A percentile compares a stretch with the other conserved stretches of the same genome.
Evolutionary conservation across 768 basidiomycete genomes (phyloP).

Genomic region (Leccinum olivaceopallidum): DNA sequence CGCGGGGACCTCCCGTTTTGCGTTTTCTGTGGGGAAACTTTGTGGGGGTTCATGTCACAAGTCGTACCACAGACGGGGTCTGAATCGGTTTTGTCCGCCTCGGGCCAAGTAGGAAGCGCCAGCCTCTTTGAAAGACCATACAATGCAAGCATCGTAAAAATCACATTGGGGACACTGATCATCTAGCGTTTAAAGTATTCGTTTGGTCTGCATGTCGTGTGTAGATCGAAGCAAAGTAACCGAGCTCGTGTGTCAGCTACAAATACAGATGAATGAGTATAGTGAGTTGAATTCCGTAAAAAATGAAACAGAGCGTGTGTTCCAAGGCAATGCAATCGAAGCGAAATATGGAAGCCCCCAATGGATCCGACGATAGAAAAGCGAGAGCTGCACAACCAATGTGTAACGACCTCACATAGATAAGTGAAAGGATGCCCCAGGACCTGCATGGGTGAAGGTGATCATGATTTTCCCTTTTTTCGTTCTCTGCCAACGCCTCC

Average conservation of each 20-base stretch:
- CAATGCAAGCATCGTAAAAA: background rate
- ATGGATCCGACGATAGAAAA: constrained; percentile 18
- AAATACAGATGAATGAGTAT: constrained; percentile 25
- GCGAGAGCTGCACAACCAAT: constrained; percentile 7
- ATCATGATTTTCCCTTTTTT: constrained; percentile 71
- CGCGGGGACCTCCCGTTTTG: background rate
- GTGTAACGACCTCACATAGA: constrained; percentile 15
- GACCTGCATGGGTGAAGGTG: background rate
- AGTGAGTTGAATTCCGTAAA: constrained; percentile 12
- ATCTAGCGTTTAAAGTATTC: constrained; percentile 7
- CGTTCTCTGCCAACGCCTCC: constrained; percentile 82
- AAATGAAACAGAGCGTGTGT: background rate
- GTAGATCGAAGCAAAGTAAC: constrained; percentile 26
- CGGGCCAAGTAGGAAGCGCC: background rate
- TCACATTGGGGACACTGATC: constrained; percentile 3
- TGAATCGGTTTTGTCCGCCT: background rate
- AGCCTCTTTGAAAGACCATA: background rate
- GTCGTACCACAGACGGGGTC: background rate
- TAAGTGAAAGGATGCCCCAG: constrained; percentile 12
- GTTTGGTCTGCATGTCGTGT: constrained; percentile 5
- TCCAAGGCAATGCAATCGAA: constrained; percentile 12
- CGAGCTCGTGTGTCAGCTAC: constrained; percentile 17
- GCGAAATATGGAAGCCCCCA: constrained; percentile 6
- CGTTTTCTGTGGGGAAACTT: background rate
- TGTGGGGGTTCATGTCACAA: background rate